Evolutionary conservation across 2,329 filamentous ascomycete species (phyloP), one percentile per base, ranked within the genome.

Genomic region (Fusarium vanettenii): DNA sequence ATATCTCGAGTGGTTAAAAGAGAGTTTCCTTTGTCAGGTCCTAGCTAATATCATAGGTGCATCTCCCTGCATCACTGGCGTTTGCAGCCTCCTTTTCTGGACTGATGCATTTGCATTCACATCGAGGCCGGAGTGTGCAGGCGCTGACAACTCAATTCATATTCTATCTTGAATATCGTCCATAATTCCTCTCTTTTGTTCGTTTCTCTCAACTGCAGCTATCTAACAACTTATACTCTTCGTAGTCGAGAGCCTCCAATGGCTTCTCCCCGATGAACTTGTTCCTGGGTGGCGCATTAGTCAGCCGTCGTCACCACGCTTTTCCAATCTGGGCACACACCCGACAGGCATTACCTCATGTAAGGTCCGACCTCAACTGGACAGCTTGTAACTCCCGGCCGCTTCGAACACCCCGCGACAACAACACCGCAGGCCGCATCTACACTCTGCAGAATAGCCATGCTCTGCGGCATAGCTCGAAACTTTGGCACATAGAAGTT

Each of bases 401-500:
- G 64, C 62, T 63, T 66, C 55, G 2, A 66, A 70, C 70, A 68
- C 68, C 66, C 66, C 72, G 63, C 67, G 69, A 73, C 75, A 76
- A 64, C 75, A 78, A 67, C 66, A 72, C 66, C 39, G 45, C 64
- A 48, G 43, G 50, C 59, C 37, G 64, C 66, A 60, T 45, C 76
- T 50, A 62, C 69, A 62, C 66, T 71, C 45, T 71, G 56, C 61
- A 64, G 67, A 55, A 71, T 69, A 75, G 80, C 77, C 79, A 83
- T 83, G 81, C 81, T 71, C 72, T 71, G 70, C 60, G 71, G 72
- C 69, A 72, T 61, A 67, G 65, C 66, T 68, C 55, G 60, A 20
- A 68, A 52, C 45, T 75, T 73, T 76, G 79, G 79, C 79, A 81
- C 74, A 81, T 83, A 83, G 78, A 72, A 78, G 71, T 74, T 81